These are phyloP conservation scores for Yamadazyma diddensiae DNA, from an alignment of 1,139 yeast genomes.

Conservation along the genomic window DNA sequence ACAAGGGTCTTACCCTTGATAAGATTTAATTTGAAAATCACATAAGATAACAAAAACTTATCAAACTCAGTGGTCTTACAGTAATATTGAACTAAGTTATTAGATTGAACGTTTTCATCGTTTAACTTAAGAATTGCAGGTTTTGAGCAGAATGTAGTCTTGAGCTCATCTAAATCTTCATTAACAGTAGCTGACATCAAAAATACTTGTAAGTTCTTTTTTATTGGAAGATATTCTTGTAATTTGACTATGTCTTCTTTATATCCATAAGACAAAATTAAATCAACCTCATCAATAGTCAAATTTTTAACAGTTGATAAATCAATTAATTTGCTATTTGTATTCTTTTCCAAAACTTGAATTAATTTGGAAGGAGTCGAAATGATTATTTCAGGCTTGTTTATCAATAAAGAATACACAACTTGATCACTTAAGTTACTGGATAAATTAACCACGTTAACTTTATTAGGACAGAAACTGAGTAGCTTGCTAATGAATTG, in stretches of 20 bases:
- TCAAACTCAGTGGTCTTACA: conserved; percentile 88
- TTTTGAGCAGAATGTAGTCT: conserved; percentile 73
- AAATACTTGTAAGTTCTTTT: conserved; percentile 80
- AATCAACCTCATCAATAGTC: conserved; percentile 95
- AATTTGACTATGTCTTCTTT: conserved; percentile 75
- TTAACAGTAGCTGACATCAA: conserved; percentile 95
- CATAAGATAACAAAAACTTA: conserved; percentile 85
- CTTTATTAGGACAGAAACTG: conserved; percentile 65
- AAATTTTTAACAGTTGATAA: conserved; percentile 60
- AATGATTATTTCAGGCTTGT: conserved; percentile 76
- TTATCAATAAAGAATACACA: conserved; percentile 63
- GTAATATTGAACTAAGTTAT: conserved; percentile 76
- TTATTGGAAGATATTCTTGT: conserved; percentile 61
- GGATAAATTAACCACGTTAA: conserved; percentile 71
- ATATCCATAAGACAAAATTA: conserved; percentile 87
- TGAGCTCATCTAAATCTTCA: conserved; percentile 78
- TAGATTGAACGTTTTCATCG: conserved; percentile 57
- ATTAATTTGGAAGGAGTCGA: conserved; percentile 86
- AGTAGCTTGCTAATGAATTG: conserved; percentile 67
- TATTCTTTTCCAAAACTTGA: conserved; percentile 51
- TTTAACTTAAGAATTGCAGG: conserved; percentile 82
- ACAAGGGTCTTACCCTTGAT: conserved; percentile 89
- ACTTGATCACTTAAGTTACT: conserved; percentile 73
- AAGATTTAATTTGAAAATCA: conserved; percentile 82
- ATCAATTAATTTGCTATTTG: conserved; percentile 28